Evolutionary conservation across 768 basidiomycete species (phyloP).

Genomic region (Vishniacozyma victoriae): DNA sequence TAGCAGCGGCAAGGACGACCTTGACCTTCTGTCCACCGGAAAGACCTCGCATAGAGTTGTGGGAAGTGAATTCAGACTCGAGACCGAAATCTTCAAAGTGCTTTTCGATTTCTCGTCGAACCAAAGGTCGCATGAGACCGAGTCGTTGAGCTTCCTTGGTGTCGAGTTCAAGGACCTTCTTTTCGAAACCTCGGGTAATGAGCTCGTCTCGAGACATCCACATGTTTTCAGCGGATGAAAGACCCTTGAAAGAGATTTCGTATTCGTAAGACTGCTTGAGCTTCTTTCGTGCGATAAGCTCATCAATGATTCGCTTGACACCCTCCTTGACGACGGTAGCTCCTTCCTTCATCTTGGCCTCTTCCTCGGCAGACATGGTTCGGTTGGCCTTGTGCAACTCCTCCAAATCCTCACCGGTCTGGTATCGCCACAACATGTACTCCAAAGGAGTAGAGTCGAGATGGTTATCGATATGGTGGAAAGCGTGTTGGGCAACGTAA

Average conservation of each 20-base stretch:
- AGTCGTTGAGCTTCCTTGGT: slow-evolving; percentile 95
- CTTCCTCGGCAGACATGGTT: slow-evolving; percentile 78
- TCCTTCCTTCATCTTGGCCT: slow-evolving; percentile 95
- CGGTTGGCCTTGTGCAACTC: slow-evolving; percentile 89
- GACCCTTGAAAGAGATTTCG: slow-evolving; percentile 89
- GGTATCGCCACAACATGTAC: slow-evolving; percentile 99
- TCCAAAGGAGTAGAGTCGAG: slow-evolving; percentile 98
- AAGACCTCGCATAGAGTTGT: slow-evolving; percentile 98
- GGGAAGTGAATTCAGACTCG: slow-evolving; percentile 96
- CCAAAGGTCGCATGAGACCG: slow-evolving; percentile 89
- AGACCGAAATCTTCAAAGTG: slow-evolving; percentile 95
- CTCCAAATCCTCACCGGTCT: slow-evolving; percentile 97
- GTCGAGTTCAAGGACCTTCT: slow-evolving; percentile 97
- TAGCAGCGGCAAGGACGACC: slow-evolving; percentile 96
- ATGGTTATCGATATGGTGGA: slow-evolving; percentile 98
- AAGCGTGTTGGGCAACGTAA: slow-evolving; percentile 97
- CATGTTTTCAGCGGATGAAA: slow-evolving; percentile 96
- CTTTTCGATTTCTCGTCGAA: slow-evolving; percentile 97
- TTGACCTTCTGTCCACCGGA: slow-evolving; percentile 99
- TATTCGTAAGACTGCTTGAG: slow-evolving; percentile 99
- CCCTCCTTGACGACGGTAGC: slow-evolving; percentile 78
- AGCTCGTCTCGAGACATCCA: slow-evolving; percentile 96
- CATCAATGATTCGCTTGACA: slow-evolving; percentile 89
- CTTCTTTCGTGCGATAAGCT: slow-evolving; percentile 87
- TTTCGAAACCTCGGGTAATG: slow-evolving; percentile 96